Evolutionary conservation across 371 early-diverging fungal genomes (phyloP).

Genomic region (Mucor mucedo): DNA sequence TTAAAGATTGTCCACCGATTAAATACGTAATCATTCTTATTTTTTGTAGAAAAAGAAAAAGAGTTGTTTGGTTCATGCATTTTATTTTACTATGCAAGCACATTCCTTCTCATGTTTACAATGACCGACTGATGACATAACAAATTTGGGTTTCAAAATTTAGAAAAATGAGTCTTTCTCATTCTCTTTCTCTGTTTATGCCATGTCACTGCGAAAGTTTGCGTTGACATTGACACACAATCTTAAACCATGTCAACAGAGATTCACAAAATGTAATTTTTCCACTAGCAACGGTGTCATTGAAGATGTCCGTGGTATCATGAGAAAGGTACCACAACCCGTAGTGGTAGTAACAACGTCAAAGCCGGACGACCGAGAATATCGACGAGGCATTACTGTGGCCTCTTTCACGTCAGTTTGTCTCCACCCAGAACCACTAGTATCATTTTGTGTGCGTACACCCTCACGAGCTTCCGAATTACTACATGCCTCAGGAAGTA

Average conservation of each 20-base stretch:
- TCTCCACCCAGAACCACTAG: slow-evolving; percentile 65
- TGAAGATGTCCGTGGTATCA: slow-evolving; percentile 60
- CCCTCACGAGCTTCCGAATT: slow-evolving; percentile 68
- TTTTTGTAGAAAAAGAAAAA: background rate
- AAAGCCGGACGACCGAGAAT: slow-evolving; percentile 37
- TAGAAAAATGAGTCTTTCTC: background rate
- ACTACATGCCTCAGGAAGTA: slow-evolving; percentile 59
- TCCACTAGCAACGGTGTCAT: slow-evolving; percentile 26
- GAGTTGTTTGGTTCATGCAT: too few relatives aligned
- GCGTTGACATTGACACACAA: background rate
- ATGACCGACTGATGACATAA: too few relatives aligned
- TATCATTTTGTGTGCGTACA: slow-evolving; percentile 68
- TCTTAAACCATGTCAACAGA: background rate
- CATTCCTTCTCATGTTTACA: too few relatives aligned
- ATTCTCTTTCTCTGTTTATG: background rate
- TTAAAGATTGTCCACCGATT: slow-evolving; percentile 8
- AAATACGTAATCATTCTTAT: slow-evolving; percentile 11
- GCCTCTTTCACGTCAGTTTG: slow-evolving; percentile 75
- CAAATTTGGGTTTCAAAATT: background rate
- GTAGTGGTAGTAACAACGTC: slow-evolving; percentile 65
- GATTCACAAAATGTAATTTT: background rate
- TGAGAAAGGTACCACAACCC: slow-evolving; percentile 71
- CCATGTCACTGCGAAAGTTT: background rate
- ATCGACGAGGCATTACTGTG: slow-evolving; percentile 70
- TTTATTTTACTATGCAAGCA: too few relatives aligned